Evolutionary conservation across 2,329 filamentous ascomycete species (phyloP).

Genomic region (Aureobasidium sp.): DNA sequence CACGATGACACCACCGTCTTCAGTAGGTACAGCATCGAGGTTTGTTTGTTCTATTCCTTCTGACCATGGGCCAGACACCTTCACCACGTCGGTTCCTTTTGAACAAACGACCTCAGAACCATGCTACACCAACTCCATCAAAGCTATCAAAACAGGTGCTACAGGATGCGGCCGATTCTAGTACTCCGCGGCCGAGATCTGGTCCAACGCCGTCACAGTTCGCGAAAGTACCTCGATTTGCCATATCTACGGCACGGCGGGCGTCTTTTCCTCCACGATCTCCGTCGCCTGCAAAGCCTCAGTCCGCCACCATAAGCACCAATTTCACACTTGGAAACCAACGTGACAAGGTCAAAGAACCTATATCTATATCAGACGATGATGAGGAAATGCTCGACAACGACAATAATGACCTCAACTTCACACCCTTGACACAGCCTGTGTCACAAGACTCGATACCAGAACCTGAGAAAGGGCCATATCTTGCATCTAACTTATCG

Average conservation of each 20-base stretch:
- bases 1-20: not conserved
- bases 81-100: constrained; percentile 8
- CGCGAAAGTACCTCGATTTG: constrained; percentile 5
- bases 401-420: constrained; percentile 17
- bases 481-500: constrained; percentile 18
- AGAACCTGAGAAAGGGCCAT: not conserved
- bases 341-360: constrained; percentile 26
- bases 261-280: constrained; percentile 7
- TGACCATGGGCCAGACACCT: not conserved
- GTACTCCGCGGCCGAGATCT: not conserved
- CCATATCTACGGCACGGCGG: not conserved
- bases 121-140: not conserved
- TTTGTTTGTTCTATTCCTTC: not conserved
- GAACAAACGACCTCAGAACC: not conserved
- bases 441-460: not conserved
- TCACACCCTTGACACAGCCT: constrained; percentile 17
- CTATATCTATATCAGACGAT: not conserved
- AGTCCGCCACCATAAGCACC: not conserved
- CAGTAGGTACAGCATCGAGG: not conserved
- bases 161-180: not conserved
- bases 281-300: not conserved
- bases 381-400: constrained; percentile 27
- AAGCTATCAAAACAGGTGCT: not conserved
- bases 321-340: constrained; percentile 1
- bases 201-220: constrained; percentile 9